Evolutionary conservation across 225 moss, liverwort and hornwort species (phyloP).

Genomic region (Marchantia polymorpha): DNA sequence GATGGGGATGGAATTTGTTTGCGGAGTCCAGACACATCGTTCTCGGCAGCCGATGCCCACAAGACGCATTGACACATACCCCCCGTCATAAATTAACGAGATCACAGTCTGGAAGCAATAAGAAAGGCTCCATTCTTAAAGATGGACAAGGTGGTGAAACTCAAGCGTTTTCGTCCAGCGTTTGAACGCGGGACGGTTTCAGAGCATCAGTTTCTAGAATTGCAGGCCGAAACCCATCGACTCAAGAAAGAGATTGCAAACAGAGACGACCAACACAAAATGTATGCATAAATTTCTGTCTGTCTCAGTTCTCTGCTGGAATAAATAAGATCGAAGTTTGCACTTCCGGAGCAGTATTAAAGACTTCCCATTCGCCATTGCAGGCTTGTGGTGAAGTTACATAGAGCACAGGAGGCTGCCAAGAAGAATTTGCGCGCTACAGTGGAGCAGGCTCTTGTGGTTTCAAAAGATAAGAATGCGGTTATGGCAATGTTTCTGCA

Average conservation of each 20-base stretch:
- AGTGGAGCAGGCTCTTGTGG: slow-evolving; percentile 53
- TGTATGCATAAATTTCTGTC: slow-evolving; percentile 33
- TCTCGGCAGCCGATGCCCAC: too few species aligned
- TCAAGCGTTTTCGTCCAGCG: slow-evolving; percentile 44
- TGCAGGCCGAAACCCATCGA: slow-evolving; percentile 65
- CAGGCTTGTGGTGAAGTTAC: slow-evolving; percentile 57
- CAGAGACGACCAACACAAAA: slow-evolving; percentile 53
- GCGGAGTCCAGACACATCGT: too few species aligned
- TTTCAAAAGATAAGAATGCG: slow-evolving; percentile 59
- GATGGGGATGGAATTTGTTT: too few species aligned
- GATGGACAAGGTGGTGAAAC: slow-evolving; percentile 27
- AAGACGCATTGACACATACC: too few species aligned
- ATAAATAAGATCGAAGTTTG: background rate
- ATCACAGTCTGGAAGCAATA: too few species aligned
- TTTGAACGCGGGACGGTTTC: slow-evolving; percentile 55
- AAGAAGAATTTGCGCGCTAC: slow-evolving; percentile 64
- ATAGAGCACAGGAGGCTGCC: slow-evolving; percentile 62
- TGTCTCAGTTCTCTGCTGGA: background rate
- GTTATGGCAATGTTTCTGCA: slow-evolving; percentile 57
- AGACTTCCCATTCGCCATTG: background rate
- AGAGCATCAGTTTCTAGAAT: slow-evolving; percentile 64
- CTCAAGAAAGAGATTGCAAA: slow-evolving; percentile 50
- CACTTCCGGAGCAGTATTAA: background rate
- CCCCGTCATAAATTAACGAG: too few species aligned
- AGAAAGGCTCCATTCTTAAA: background rate